Evolutionary conservation across 208 protist genomes (phyloP), one percentile per base, ranked within the genome.

Genomic region (Trypanosoma cruzi): DNA sequence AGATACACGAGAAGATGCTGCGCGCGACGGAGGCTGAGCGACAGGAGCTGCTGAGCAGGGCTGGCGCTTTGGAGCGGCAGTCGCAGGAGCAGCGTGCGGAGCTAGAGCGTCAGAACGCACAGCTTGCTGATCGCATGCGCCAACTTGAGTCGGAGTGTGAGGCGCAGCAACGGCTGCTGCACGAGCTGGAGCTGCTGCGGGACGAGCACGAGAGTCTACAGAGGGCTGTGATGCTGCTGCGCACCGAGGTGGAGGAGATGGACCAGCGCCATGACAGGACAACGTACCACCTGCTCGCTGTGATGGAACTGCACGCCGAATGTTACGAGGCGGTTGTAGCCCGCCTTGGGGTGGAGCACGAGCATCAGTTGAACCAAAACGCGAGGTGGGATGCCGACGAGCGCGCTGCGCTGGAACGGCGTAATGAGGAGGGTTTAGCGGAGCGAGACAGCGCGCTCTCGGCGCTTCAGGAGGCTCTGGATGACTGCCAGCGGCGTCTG

Each of bases 1-100:
- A 86, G 56, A 72, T 86, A 1, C 73, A 63, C 14, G 79, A 86
- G 26, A 64, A 55, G 36, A 69, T 86, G 74, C 59, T 85, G 50
- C 60, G 67, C 54, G 77, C 80, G 46, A 85, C 78, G 36, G n/a
- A n/a, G n/a, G n/a, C n/a, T 57, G 36, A 64, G 42, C 62, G 75
- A n/a, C 73, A 79, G 53, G 40, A 56, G 20, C 46, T 73, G 36
- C 58, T 67, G 24, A 64, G 64, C n/a, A 20, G 10, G 11, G 49
- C 53, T 8, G 13, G 53, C 2, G 18, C 14, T 31, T 54, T 46
- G 42, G 64, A 20, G 37, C 64, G 22, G 71, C 64, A 70, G 31
- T 70, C 64, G 20, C 13, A 32, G 53, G 54, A 59, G 31, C n/a
- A 64, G 24, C 71, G 63, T 56, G 63, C 49, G 1, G 63, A 49